Evolutionary conservation across 805 yeast genomes (phyloP).

Genomic region (Ogataea kodamae): DNA sequence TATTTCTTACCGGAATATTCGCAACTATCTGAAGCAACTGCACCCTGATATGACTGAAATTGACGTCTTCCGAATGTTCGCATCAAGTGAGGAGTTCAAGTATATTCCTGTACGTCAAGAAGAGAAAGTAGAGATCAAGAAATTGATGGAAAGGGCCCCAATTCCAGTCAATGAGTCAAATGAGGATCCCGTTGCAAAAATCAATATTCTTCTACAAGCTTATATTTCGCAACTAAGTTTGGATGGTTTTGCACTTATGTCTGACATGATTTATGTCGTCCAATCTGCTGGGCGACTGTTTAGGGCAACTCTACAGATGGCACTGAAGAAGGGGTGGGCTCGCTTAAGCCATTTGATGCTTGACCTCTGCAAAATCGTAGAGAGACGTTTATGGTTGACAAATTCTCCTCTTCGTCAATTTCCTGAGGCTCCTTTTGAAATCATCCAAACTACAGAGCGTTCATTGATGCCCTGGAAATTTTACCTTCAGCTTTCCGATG

Average conservation of each 20-base stretch:
- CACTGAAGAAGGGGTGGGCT: slow-evolving; percentile 70
- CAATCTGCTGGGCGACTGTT: slow-evolving; percentile 90
- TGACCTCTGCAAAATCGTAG: slow-evolving; percentile 75
- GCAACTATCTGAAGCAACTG: slow-evolving; percentile 57
- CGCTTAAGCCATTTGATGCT: slow-evolving; percentile 52
- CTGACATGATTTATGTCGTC: slow-evolving; percentile 90
- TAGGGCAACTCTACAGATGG: slow-evolving; percentile 80
- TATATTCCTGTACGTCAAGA: slow-evolving; percentile 82
- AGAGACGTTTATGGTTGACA: slow-evolving; percentile 76
- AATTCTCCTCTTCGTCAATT: slow-evolving; percentile 87
- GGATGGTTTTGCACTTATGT: slow-evolving; percentile 86
- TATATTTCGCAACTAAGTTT: slow-evolving; percentile 74
- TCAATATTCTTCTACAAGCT: slow-evolving; percentile 76
- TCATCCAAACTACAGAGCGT: slow-evolving; percentile 71
- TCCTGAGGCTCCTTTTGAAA: slow-evolving; percentile 61
- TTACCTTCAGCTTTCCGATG: slow-evolving; percentile 60
- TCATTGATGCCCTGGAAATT: slow-evolving; percentile 81
- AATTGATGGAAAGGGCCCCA: slow-evolving; percentile 72
- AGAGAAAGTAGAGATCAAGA: slow-evolving; percentile 70
- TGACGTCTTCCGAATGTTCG: slow-evolving; percentile 74
- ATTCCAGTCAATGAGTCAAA: slow-evolving; percentile 76
- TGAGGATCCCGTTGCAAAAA: slow-evolving; percentile 71
- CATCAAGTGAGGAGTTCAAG: slow-evolving; percentile 81
- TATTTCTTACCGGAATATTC: slow-evolving; percentile 71
- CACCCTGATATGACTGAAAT: slow-evolving; percentile 63